Evolutionary conservation across 2,329 filamentous ascomycete species (phyloP).

Genomic region (Pseudopithomyces chartarum): DNA sequence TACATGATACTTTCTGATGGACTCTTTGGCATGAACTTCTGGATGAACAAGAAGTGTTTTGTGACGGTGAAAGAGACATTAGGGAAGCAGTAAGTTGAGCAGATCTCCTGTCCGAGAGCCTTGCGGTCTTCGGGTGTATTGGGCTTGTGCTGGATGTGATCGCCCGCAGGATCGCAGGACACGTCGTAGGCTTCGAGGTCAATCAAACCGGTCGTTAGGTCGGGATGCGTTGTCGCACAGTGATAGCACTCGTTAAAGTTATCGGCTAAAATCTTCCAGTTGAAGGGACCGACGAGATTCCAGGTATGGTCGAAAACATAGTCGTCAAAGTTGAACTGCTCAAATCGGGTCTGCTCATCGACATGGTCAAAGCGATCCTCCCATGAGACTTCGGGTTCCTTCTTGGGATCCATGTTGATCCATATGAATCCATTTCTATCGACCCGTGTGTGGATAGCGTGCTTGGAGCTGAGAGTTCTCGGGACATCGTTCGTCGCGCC

Average conservation of each 20-base stretch:
- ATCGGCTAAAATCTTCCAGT: constrained; percentile 51
- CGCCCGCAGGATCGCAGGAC: constrained; percentile 24
- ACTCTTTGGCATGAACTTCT: constrained; percentile 63
- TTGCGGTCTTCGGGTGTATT: constrained; percentile 33
- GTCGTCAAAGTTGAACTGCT: constrained; percentile 39
- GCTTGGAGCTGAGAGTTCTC: constrained; percentile 48
- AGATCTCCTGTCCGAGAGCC: constrained; percentile 30
- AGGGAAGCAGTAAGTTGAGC: background rate
- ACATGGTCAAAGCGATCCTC: constrained; percentile 35
- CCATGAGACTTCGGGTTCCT: constrained; percentile 36
- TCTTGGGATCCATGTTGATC: constrained; percentile 44
- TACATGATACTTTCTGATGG: constrained; percentile 60
- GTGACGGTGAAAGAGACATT: constrained; percentile 17
- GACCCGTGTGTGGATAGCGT: constrained; percentile 35
- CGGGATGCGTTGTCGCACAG: constrained; percentile 64
- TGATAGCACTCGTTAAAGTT: constrained; percentile 73
- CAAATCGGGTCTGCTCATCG: constrained; percentile 41
- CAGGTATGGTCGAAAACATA: constrained; percentile 55
- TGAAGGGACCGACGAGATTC: constrained; percentile 38
- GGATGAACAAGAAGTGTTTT: constrained; percentile 65
- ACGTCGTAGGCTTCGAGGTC: constrained; percentile 60
- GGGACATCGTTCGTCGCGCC: constrained; percentile 11
- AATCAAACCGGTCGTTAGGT: constrained; percentile 58
- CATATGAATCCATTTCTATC: constrained; percentile 43
- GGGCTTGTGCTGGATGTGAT: constrained; percentile 40